Evolutionary conservation across 257 asterid species (phyloP), one percentile per base, ranked within the genome.

Genomic region (Nicotiana undulata): DNA sequence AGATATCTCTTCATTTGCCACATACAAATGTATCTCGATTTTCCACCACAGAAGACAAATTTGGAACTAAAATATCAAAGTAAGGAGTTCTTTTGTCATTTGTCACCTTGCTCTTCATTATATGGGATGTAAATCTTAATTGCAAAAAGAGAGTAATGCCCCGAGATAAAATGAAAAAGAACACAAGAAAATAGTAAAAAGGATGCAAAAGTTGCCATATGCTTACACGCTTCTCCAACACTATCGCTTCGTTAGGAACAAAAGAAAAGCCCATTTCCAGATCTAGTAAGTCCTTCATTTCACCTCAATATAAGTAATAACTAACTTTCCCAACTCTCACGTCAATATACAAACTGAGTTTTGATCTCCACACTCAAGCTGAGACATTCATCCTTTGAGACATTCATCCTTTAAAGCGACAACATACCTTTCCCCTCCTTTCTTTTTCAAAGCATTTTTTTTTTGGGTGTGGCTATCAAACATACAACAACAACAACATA

Each of bases 1-100:
- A 72, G 60, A 46, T 46, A 72, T 72, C 78, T 46, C 37, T 7
- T 49, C 78, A 72, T 72, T 72, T 24, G 61, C 78, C 61, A 72
- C 44, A 72, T 24, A 13, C 37, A 13, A 7, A 46, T 49, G 40
- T 24, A 46, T 46, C 16, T 72, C 60, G 51, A 72, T 72, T 13
- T 46, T 72, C 78, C 78, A 13, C 26, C 11, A n/a, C 58, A 70
- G 9, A 12, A 40, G 58, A 70, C 34, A 72, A 46, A 8, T 31
- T 72, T 22, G 77, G 37, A 7, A 72, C 46, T 37, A 49, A 18
- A 16, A 1, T 2, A 40, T 1, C 29, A 70, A 22, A 44, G 56
- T 44, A 70, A 44, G 77, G 59, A 70, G 20, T 44, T 70, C 34
- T 26, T 20, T 44, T 44, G 34, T 70, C 20, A 46, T 49, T 72